Evolutionary conservation across 148 eudicot genomes (phyloP).

Genomic region (Amaranthus hypochondriacus): DNA sequence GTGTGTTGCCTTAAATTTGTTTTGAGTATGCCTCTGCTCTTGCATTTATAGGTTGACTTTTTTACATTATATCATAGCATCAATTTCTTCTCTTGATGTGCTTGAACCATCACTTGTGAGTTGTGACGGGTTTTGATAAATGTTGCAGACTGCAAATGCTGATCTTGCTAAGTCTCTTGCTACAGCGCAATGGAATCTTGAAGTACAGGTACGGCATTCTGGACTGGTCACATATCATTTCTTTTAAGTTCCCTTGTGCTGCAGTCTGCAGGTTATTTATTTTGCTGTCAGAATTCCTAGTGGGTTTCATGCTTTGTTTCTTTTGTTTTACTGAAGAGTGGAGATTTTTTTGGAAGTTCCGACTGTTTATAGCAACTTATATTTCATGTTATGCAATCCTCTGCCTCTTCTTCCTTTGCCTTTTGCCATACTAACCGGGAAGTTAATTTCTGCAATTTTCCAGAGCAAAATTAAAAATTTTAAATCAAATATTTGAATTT

Average conservation of each 20-base stretch:
- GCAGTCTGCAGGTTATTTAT: neutral
- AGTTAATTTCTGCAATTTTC: no score
- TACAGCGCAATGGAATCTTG: slow-evolving; percentile 71
- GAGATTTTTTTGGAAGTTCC: neutral
- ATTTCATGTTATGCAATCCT: no score
- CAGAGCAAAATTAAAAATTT: no score
- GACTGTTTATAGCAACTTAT: no score
- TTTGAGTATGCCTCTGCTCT: neutral
- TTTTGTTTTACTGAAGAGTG: neutral
- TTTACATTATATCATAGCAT: neutral
- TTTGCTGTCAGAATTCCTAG: neutral
- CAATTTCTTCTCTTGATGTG: slow-evolving; percentile 10
- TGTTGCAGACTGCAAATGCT: slow-evolving; percentile 82
- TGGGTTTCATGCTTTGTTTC: neutral
- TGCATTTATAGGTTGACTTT: neutral
- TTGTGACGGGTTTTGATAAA: slow-evolving; percentile 12
- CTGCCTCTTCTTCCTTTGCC: no score
- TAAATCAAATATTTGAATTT: no score
- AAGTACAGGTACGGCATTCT: slow-evolving; percentile 63
- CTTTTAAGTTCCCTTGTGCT: neutral
- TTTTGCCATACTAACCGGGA: no score
- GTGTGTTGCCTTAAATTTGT: neutral
- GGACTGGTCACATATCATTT: no score
- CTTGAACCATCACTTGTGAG: slow-evolving; percentile 7
- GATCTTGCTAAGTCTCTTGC: slow-evolving; percentile 87